Evolutionary conservation across 2,329 filamentous ascomycete species (phyloP), one percentile per base, ranked within the genome.

Genomic region (Trichophyton verrucosum): DNA sequence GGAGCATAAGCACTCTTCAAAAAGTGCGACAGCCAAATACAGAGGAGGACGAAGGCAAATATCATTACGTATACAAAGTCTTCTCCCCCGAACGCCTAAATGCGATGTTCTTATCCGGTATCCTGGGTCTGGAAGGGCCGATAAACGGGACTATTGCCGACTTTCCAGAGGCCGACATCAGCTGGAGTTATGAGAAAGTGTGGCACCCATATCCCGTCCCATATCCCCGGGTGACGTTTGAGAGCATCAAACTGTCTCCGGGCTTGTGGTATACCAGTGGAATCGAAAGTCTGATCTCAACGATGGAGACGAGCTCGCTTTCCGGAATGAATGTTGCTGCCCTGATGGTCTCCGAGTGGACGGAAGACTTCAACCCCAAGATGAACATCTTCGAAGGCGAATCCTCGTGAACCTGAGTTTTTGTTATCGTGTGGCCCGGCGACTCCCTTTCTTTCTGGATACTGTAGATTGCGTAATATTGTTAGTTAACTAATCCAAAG

Each of bases 281-380:
- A 0, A 95, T 97, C 49, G 92, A 97, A 75, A 87, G 87, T 66
- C 96, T 99, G 71, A 95, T 97, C 66, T 94, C 88, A 8, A 96
- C 91, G 0, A 97, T 99, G 94, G 94, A 99, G 78, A 96, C 94
- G 5, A 96, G 86, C 71, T 88, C 89, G 1, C 74, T 97, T 66
- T 94, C 94, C 84, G 94, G 94, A 3, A 78, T 73, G 70, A 85
- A 86, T 63, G 77, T 82, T 60, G 78, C 77, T 15, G 77, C 78
- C 61, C 80, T 83, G 64, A 83, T 83, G 57, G 69, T 72, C 69
- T 81, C 81, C 59, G 78, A 65, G 42, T 64, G 65, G 61, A 62
- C 61, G 13, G 58, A 61, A 15, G 58, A 65, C 60, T 63, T 64
- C 58, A 58, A 63, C 33, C 55, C 62, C 15, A 65, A 63, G 60